Percentiles rank a stretch among this genome's conserved stretches.
Conservation (phyloP, 306 rosid species). For the Castanea sativa region DNA sequence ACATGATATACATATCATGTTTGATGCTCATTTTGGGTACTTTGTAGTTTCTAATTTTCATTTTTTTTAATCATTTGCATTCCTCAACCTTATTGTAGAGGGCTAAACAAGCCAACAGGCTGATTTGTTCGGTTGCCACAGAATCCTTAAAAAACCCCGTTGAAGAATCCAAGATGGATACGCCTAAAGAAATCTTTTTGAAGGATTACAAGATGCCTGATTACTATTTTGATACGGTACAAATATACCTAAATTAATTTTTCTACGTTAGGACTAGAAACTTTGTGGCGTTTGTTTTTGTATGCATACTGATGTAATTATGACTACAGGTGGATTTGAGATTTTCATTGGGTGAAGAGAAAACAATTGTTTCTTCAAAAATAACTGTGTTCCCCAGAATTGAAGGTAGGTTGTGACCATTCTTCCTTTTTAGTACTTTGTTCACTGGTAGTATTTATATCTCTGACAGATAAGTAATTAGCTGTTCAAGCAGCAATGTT, state of each 20-base stretch:
- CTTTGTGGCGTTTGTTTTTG: not conserved
- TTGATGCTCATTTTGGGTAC: not conserved
- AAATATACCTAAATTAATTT: slow-evolving; percentile 14
- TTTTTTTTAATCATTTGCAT: slow-evolving; percentile 13
- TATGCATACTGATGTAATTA: slow-evolving; percentile 17
- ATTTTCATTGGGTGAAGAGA: slow-evolving; percentile 86
- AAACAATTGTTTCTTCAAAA: slow-evolving; percentile 71
- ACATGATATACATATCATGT: slow-evolving; percentile 3
- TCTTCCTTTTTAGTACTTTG: slow-evolving; percentile 13
- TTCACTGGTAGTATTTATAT: slow-evolving; percentile 14
- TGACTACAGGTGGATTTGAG: slow-evolving; percentile 72
- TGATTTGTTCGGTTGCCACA: slow-evolving; percentile 77
- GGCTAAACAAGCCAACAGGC: slow-evolving; percentile 47
- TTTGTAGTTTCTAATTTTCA: not conserved
- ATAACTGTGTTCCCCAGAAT: slow-evolving; percentile 67
- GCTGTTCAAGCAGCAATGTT: not conserved
- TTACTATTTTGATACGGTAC: slow-evolving; percentile 83
- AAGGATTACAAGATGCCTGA: slow-evolving; percentile 90
- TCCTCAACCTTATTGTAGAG: slow-evolving; percentile 46
- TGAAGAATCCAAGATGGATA: slow-evolving; percentile 75
- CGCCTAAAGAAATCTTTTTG: slow-evolving; percentile 83
- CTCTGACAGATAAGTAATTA: slow-evolving; percentile 12
- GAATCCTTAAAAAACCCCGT: slow-evolving; percentile 51
- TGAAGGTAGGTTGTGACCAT: slow-evolving; percentile 52
- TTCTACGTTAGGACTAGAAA: slow-evolving; percentile 11